Evolutionary conservation across 1,139 yeast genomes (phyloP).

Genomic region (Nakaseomyces nivariensis): DNA sequence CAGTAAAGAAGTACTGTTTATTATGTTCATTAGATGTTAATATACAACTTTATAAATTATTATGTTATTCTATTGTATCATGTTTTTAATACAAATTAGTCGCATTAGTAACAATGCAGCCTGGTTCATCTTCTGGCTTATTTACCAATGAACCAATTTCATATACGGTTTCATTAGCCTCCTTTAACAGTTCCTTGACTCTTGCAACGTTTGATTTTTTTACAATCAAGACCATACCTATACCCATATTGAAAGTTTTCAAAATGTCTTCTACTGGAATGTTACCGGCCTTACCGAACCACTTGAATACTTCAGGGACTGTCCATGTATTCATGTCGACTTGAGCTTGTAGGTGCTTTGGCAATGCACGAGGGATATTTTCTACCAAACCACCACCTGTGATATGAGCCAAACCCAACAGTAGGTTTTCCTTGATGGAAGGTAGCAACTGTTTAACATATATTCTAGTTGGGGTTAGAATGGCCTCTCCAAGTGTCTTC

Average conservation of each 20-base stretch:
- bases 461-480: conserved; percentile 83
- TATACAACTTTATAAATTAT: conserved; percentile 1
- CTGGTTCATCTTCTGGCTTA: conserved; percentile 42
- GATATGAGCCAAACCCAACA: conserved; percentile 89
- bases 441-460: conserved; percentile 86
- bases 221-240: conserved; percentile 93
- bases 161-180: conserved; percentile 68
- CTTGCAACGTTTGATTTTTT: conserved; percentile 49
- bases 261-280: conserved; percentile 78
- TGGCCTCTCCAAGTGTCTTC: conserved; percentile 73
- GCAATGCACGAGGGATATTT: conserved; percentile 91
- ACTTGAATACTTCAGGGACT: conserved; percentile 79
- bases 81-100: conserved; percentile 43
- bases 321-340: conserved; percentile 76
- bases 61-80: not conserved
- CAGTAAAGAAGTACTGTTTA: too few relatives aligned
- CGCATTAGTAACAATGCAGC: conserved; percentile 59
- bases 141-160: conserved; percentile 66
- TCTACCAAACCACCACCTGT: conserved; percentile 98
- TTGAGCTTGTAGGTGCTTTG: conserved; percentile 65
- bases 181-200: conserved; percentile 44
- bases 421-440: conserved; percentile 53
- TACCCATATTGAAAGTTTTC: conserved; percentile 91
- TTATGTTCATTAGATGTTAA: not conserved
- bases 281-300: conserved; percentile 88